Base-by-base conservation (phyloP, 108 stramenopile genomes). In the Schizochytrium sp. region DNA sequence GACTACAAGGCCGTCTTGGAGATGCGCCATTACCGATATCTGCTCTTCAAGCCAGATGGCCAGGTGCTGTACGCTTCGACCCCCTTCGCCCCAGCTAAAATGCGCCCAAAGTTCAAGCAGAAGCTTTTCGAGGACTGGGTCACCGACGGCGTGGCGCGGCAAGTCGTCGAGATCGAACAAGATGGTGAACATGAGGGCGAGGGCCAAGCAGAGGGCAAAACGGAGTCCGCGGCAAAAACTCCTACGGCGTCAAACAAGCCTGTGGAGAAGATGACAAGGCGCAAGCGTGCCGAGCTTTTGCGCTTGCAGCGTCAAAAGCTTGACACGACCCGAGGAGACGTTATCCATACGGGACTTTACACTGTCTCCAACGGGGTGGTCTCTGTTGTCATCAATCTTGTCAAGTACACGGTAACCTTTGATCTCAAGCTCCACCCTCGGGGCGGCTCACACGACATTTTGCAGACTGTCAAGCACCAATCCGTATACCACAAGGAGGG, bases 1-100 rank as follows among this genome's bases (percentile, higher is more conserved):
- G 63, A 69, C 41, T 83, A 83, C 76, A 25, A 21, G 28, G 48
- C 76, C 18, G 45, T 53, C 28, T 53, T 47, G 6, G 76, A 83
- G 76, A 53, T 53, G 6, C 44, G 48, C 2, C 76, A 83, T 53
- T 83, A 53, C 28, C 45, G 76, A 1, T 83, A 83, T 23, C 51
- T 83, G n/a, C 51, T 83, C 25, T 83, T 83, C 76, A 83, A 83
- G 51, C 48, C 76, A 10, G 51, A 83, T 23, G 76, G 76, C 5
- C 48, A 83, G 76, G 76, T 83, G 19, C 76, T 83, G 12, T 83
- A 83, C 23, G 76, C 76, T 6, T 83, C 76, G 19, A 83, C 76
- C 3, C 76, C 76, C 12, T 23, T 83, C 0, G 10, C 45, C 6
- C 76, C 76, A 12, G 6, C 45, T 16, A 53, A 83, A 53, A 83